Evolutionary conservation across 345 rosid genomes (phyloP).

Genomic region (Adansonia digitata): DNA sequence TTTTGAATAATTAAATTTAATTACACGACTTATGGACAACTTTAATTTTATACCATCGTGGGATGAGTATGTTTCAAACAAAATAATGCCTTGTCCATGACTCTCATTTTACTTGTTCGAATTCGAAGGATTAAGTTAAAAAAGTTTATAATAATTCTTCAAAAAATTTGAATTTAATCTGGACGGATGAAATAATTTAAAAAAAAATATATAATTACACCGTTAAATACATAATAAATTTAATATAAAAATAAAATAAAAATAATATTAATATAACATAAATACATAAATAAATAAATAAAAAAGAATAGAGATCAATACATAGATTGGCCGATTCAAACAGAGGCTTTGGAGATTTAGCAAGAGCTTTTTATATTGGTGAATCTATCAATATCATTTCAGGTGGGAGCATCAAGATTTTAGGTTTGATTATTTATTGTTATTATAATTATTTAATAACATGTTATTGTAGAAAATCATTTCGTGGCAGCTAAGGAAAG

Average conservation of each 20-base stretch:
- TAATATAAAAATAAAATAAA: too few relatives aligned
- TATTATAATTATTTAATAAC: neutral
- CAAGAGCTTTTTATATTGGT: neutral
- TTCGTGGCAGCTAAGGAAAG: too few relatives aligned
- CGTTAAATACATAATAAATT: neutral
- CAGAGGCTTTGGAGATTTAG: too few relatives aligned
- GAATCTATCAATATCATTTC: neutral
- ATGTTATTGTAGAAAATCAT: too few relatives aligned
- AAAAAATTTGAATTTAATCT: neutral
- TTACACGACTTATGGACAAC: too few relatives aligned
- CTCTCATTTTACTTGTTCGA: too few relatives aligned
- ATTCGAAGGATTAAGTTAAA: neutral
- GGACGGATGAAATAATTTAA: too few relatives aligned
- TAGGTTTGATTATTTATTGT: neutral
- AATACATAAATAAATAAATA: too few relatives aligned
- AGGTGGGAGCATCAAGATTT: neutral
- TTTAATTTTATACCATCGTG: neutral
- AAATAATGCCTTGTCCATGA: neutral
- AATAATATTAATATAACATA: too few relatives aligned
- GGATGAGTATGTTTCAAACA: neutral
- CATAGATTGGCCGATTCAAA: too few relatives aligned
- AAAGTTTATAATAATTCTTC: neutral
- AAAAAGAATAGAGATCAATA: too few relatives aligned
- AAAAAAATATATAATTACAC: too few relatives aligned
- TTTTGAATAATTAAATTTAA: neutral